Conservation (phyloP, 169 alveolate species). For the Plasmodium vivax region DNA sequence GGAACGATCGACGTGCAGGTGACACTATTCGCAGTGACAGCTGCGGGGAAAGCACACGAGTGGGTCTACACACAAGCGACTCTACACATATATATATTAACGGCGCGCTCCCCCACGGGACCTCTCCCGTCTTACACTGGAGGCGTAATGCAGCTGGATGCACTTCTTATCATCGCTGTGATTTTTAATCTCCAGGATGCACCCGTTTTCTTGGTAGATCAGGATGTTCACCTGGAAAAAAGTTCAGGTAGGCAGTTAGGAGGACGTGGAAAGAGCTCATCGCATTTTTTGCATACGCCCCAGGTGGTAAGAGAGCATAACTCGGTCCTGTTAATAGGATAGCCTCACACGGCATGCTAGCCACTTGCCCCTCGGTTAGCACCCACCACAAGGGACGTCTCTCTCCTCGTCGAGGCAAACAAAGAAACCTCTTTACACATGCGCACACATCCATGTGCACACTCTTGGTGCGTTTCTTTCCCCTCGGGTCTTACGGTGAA, state of each 20-base stretch:
- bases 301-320: background rate
- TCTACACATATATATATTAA: background rate
- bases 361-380: background rate
- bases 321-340: background rate
- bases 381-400: background rate
- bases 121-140: constrained; percentile 25
- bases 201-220: constrained; percentile 65
- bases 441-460: background rate
- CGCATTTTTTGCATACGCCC: background rate
- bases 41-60: background rate
- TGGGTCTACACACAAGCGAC: background rate
- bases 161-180: constrained; percentile 56
- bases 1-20: background rate
- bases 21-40: background rate
- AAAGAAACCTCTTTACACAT: background rate
- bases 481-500: constrained; percentile 19
- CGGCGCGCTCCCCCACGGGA: background rate
- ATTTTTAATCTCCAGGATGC: constrained; percentile 45
- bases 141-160: constrained; percentile 59
- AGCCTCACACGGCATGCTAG: background rate
- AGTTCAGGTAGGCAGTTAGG: background rate
- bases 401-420: background rate
- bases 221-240: constrained; percentile 24
- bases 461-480: background rate
- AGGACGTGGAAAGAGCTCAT: background rate